These are phyloP conservation scores for Kwoniella botswanensis DNA, from an alignment of 768 basidiomycete genomes.

Conservation along the genomic window DNA sequence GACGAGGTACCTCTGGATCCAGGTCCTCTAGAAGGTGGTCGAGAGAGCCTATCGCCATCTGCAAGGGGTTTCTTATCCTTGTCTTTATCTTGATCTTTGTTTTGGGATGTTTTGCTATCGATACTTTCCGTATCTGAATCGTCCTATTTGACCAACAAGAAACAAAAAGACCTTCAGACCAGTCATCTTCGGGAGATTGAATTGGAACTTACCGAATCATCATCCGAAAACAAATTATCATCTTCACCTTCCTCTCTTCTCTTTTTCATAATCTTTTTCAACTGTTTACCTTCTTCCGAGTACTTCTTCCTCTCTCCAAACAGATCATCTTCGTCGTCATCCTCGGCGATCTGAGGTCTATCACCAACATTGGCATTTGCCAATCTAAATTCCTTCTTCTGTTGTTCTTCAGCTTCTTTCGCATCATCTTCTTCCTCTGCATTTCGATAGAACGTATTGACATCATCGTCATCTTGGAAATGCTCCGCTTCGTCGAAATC, in stretches of 20 bases:
- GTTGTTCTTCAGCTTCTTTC: slow-evolving; percentile 39
- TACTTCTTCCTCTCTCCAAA: slow-evolving; percentile 39
- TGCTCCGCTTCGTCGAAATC: slow-evolving; percentile 50
- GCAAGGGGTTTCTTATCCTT: slow-evolving; percentile 9
- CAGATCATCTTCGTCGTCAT: slow-evolving; percentile 40
- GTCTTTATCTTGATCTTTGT: slow-evolving; percentile 34
- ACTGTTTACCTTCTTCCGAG: slow-evolving; percentile 42
- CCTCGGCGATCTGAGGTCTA: slow-evolving; percentile 43
- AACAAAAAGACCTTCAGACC: background rate
- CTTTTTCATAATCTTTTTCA: slow-evolving; percentile 46
- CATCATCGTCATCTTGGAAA: slow-evolving; percentile 54
- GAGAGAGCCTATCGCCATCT: slow-evolving; percentile 21
- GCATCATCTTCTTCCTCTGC: slow-evolving; percentile 50
- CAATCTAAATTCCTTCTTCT: slow-evolving; percentile 48
- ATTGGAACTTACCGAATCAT: slow-evolving; percentile 30
- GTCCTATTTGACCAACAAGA: slow-evolving; percentile 15
- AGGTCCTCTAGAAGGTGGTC: slow-evolving; percentile 38
- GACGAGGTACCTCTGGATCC: slow-evolving; percentile 32
- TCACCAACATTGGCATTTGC: slow-evolving; percentile 53
- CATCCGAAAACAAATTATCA: slow-evolving; percentile 19
- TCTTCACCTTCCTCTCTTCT: slow-evolving; percentile 37
- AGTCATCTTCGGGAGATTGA: background rate
- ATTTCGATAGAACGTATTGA: slow-evolving; percentile 49
- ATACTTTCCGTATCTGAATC: slow-evolving; percentile 34
- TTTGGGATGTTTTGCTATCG: slow-evolving; percentile 27